Percentiles rank a stretch among this genome's conserved stretches.
These are phyloP conservation scores for Allium cepa DNA, from an alignment of 106 monocot species.

Conservation along the genomic window DNA sequence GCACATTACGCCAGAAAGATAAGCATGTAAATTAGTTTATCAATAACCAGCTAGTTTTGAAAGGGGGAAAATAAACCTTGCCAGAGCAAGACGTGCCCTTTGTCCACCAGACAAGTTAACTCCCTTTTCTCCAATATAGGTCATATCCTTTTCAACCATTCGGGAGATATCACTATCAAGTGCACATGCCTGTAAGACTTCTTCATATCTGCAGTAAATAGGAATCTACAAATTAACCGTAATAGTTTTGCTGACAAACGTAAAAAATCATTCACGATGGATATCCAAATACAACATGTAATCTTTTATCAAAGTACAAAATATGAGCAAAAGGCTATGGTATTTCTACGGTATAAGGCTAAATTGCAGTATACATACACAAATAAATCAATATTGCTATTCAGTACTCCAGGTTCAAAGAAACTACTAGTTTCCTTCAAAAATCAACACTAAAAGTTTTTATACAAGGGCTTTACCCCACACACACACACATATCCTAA, in stretches of 20 bases:
- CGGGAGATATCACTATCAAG: conserved; percentile 84
- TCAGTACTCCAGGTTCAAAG: too few species aligned
- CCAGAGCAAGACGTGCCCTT: conserved; percentile 79
- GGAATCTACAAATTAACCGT: too few species aligned
- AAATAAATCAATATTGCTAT: too few species aligned
- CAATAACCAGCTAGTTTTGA: not conserved
- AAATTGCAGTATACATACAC: too few species aligned
- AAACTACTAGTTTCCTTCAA: too few species aligned
- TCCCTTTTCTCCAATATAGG: conserved; percentile 79
- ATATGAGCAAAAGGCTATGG: too few species aligned
- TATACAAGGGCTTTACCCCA: too few species aligned
- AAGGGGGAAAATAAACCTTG: conserved; percentile 42
- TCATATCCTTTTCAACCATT: conserved; percentile 75
- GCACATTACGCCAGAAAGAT: conserved; percentile 15
- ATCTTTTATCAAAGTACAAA: not conserved
- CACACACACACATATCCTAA: too few species aligned
- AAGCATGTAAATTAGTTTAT: not conserved
- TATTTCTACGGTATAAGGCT: too few species aligned
- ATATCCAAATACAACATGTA: not conserved
- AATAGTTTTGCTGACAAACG: too few species aligned
- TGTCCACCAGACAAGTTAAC: conserved; percentile 95
- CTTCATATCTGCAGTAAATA: conserved; percentile 40
- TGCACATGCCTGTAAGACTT: conserved; percentile 81
- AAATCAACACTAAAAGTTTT: too few species aligned
- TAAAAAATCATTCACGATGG: too few species aligned